phyloP scores from a whole-genome alignment of 495 filamentous ascomycete genomes.

The Hypoxylon fragiforme region DNA sequence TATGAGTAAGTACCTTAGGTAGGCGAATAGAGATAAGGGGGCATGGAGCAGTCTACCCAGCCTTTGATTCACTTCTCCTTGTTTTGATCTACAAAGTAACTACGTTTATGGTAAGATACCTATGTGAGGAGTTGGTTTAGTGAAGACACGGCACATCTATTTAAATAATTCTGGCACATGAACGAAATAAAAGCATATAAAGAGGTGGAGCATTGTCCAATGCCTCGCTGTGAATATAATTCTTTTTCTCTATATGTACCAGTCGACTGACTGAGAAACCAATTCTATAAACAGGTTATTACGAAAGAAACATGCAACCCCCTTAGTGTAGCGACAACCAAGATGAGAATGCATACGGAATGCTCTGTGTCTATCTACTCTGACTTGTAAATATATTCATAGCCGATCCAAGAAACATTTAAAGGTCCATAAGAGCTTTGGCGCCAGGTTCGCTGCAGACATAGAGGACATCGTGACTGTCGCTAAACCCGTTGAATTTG shows the following conservation, averaged over 20 bases:
- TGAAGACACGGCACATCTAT: too few relatives aligned
- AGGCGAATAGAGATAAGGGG: too few relatives aligned
- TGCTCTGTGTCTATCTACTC: too few relatives aligned
- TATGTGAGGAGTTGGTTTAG: too few relatives aligned
- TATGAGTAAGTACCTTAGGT: background rate
- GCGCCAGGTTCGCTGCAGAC: constrained; percentile 91
- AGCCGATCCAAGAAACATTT: constrained; percentile 7
- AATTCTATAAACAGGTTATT: constrained; percentile 17
- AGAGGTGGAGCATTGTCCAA: background rate
- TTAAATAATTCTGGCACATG: too few relatives aligned
- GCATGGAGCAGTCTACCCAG: too few relatives aligned
- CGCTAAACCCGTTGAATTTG: constrained; percentile 96
- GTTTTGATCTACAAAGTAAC: too few relatives aligned
- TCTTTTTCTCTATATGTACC: constrained; percentile 19
- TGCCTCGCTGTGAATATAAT: constrained; percentile 2
- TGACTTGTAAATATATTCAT: too few relatives aligned
- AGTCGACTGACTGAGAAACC: constrained; percentile 1
- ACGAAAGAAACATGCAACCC: constrained; percentile 19
- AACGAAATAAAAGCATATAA: background rate
- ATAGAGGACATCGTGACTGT: constrained; percentile 90
- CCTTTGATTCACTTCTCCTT: too few relatives aligned
- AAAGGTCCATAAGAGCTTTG: constrained; percentile 65
- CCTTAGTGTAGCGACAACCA: constrained; percentile 2
- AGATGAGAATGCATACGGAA: background rate
- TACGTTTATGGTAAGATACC: too few relatives aligned